Conservation (phyloP, 108 stramenopile species). For the Nannochloropsis oceanica region DNA sequence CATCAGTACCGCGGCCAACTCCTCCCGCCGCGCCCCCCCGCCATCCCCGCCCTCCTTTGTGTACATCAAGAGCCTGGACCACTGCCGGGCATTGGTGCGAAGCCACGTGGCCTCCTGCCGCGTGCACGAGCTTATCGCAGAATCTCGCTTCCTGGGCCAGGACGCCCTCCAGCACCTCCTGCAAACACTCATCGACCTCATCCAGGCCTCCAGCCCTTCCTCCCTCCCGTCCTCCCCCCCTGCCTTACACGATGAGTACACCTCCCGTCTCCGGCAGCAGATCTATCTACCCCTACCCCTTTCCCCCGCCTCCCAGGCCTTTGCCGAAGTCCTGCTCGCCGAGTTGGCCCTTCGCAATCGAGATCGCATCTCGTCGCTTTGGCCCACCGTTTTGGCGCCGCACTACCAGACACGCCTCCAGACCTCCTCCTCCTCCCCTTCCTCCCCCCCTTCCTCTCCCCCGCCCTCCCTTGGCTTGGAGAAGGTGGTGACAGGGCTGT, state of each 20-base stretch:
- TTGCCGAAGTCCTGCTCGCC: constrained; percentile 20
- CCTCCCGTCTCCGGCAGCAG: background rate
- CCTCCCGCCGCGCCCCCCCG: background rate
- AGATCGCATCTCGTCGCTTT: constrained; percentile 2
- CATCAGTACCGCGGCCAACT: background rate
- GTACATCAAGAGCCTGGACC: background rate
- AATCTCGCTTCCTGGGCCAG: background rate
- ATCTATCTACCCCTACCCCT: background rate
- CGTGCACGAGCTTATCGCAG: constrained; percentile 11
- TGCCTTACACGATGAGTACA: no score
- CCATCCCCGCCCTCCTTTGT: background rate
- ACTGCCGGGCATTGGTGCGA: no score
- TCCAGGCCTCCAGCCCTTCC: background rate
- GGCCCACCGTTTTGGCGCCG: constrained; percentile 6
- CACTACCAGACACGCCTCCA: no score
- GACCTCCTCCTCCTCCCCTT: no score
- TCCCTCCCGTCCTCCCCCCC: background rate
- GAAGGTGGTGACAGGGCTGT: constrained; percentile 13
- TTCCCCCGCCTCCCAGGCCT: constrained; percentile 12
- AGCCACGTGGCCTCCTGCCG: background rate
- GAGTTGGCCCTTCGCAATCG: constrained; percentile 17
- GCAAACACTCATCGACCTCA: background rate
- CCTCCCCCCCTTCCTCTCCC: no score
- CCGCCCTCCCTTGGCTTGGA: background rate
- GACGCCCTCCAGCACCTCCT: constrained; percentile 1